phyloP scores from a whole-genome alignment of 345 rosid species.

The Acer negundo region DNA sequence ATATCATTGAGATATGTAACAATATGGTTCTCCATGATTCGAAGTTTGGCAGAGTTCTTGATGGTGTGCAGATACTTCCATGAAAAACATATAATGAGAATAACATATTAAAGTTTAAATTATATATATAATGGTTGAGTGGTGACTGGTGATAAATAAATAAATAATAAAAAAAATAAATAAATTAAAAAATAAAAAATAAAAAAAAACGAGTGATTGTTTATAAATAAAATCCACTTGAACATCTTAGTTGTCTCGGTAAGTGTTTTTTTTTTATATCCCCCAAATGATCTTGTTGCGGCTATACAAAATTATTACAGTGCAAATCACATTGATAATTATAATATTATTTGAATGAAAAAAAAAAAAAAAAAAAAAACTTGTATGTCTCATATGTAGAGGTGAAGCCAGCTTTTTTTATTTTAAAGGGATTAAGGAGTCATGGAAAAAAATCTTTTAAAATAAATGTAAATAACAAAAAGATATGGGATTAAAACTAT shows the following conservation, averaged over 20 bases:
- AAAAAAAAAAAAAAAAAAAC: no score
- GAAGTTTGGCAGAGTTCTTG: conserved; percentile 14
- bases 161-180: no score
- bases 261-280: conserved; percentile 21
- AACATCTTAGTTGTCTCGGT: conserved; percentile 27
- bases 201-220: not conserved
- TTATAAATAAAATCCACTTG: conserved; percentile 13
- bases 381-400: no score
- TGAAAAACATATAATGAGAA: conserved; percentile 4
- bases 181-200: no score
- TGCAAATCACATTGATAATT: no score
- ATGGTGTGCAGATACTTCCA: conserved; percentile 30
- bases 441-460: no score
- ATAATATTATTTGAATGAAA: no score
- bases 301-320: not conserved
- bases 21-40: conserved; percentile 35
- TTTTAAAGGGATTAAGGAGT: no score
- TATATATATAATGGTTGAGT: not conserved
- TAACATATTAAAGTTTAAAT: not conserved
- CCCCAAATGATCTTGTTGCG: conserved; percentile 9
- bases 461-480: no score
- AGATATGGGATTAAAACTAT: no score
- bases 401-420: no score
- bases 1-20: conserved; percentile 15
- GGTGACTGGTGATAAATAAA: no score